phyloP scores from a whole-genome alignment of 331 rosid genomes.

The Stylosanthes scabra region DNA sequence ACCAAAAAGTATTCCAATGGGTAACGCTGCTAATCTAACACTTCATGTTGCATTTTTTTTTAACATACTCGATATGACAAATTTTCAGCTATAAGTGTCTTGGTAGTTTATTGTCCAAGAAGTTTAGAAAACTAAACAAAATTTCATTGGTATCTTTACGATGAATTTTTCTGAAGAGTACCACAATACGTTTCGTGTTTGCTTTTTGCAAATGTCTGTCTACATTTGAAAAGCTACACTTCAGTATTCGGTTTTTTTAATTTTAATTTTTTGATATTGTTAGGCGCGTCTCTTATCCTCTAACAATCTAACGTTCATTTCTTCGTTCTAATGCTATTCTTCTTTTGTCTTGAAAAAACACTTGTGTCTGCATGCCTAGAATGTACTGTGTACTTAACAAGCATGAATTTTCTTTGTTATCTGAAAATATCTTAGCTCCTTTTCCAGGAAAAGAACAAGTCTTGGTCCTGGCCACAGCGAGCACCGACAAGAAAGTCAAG shows the following conservation, averaged over 20 bases:
- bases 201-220: neutral
- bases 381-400: neutral
- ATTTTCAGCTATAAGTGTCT: constrained; percentile 15
- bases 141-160: constrained; percentile 5
- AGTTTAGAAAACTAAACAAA: constrained; percentile 3
- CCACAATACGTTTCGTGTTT: neutral
- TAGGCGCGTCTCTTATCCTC: too few relatives aligned
- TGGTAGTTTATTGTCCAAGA: constrained; percentile 18
- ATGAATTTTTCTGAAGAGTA: constrained; percentile 17
- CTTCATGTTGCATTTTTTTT: neutral
- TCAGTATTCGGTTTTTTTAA: too few relatives aligned
- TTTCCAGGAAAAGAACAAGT: constrained; percentile 63
- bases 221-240: neutral
- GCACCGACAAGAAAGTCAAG: constrained; percentile 95
- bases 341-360: too few relatives aligned
- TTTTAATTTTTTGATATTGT: too few relatives aligned
- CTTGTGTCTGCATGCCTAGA: neutral
- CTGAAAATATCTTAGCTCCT: constrained; percentile 1
- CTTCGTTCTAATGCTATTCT: too few relatives aligned
- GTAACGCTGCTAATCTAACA: constrained; percentile 50
- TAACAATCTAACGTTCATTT: too few relatives aligned
- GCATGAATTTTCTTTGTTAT: neutral
- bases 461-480: constrained; percentile 77
- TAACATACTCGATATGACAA: neutral
- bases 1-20: constrained; percentile 69